A percentile compares a stretch with the other conserved stretches of the same genome.
phyloP scores from a whole-genome alignment of 345 rosid genomes.

The Pseudoturritis turrita region DNA sequence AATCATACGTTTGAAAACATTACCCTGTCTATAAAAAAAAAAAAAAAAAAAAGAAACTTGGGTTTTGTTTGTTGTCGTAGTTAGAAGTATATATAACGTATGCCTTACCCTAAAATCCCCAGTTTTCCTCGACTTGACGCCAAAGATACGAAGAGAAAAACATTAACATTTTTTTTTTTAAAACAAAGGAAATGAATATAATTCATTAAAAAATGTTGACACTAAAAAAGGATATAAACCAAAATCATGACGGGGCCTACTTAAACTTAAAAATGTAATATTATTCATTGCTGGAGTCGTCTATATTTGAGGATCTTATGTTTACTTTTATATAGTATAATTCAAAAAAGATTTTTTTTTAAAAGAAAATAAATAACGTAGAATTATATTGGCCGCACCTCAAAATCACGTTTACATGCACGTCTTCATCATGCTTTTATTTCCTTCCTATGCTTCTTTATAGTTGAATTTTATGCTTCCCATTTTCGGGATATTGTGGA shows the following conservation, averaged over 20 bases:
- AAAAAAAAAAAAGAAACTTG: no score
- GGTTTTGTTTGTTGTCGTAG: not conserved
- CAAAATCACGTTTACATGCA: conserved; percentile 26
- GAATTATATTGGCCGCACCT: not conserved
- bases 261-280: not conserved
- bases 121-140: conserved; percentile 23
- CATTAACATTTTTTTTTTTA: no score
- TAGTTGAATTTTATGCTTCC: not conserved
- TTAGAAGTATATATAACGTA: conserved; percentile 5
- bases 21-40: no score
- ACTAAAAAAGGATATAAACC: not conserved
- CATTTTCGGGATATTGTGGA: no score
- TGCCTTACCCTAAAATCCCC: conserved; percentile 3
- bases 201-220: not conserved
- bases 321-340: no score
- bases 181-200: not conserved
- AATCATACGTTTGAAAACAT: no score
- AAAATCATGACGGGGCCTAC: not conserved
- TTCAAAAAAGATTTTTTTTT: no score
- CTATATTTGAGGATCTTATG: not conserved
- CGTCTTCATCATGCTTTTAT: not conserved
- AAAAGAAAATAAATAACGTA: not conserved
- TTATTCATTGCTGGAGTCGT: not conserved
- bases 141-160: conserved; percentile 11
- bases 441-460: not conserved